Evolutionary conservation across 805 yeast genomes (phyloP), one percentile per base, ranked within the genome.

Genomic region (Sugiyamaella americana): DNA sequence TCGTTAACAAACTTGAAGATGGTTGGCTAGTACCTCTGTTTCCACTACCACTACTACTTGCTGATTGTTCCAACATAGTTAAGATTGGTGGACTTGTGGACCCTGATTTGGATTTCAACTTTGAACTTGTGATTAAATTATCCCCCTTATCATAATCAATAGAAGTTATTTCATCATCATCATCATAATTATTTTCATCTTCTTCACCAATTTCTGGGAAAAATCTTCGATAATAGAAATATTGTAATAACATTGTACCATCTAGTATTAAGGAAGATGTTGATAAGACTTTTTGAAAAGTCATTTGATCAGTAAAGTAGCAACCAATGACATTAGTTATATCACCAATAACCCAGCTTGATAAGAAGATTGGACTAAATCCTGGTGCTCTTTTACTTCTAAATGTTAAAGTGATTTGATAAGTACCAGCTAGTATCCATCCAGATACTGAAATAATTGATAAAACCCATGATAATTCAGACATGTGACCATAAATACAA

Each of bases 311-410:
- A 20, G 63, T 57, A 52, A 61, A 54, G 36, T 55, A 55, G 40
- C 63, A 58, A 13, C 65, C 67, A 17, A 60, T 26, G 40, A 60
- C 54, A 48, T 62, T 62, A 46, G 56, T 46, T 24, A 62, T 45
- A 41, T 62, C 67, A 20, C 66, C 67, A 5, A 57, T 32, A 4
- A 62, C 57, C 59, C 63, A 62, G 35, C 62, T 53, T 8, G 44
- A 34, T 30, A 62, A 53, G 37, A 62, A 58, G 19, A 49, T 41
- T 4, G 56, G 56, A 39, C 59, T 51, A 54, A 62, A 61, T 19
- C 66, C 64, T 23, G 58, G 58, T 17, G 58, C 58, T 18, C 55
- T 55, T 22, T 58, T 55, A 34, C 51, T 50, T n/a, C 47, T 23
- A 42, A 52, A 56, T 21, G 58, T 55, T 13, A 57, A 48, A 24